Evolutionary conservation across 1,139 yeast genomes (phyloP), one percentile per base, ranked within the genome.

Genomic region (Casaregolazyma suthepensis): DNA sequence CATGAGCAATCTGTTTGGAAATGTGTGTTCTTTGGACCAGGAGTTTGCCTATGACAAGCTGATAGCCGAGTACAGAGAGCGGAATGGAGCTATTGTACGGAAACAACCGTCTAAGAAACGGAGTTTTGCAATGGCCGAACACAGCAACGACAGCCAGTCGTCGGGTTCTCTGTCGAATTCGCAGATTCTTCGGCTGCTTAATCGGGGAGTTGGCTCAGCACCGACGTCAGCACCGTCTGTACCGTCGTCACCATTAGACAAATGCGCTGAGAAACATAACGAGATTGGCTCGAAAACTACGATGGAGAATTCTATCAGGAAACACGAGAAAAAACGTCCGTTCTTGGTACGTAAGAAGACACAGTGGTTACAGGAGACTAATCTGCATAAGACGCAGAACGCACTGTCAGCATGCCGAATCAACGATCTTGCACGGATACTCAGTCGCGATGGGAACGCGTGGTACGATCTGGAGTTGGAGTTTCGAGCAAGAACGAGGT

Each of bases 1-100:
- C 3, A 75, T 80, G 72, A 56, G 65, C 3, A 63, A 80, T 43
- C 61, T 75, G 1, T 80, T 79, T 69, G 81, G 80, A 0, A 70
- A 68, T 38, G 58, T 71, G 2, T 77, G 81, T 54, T 26, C 50
- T 9, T 37, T 51, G 3, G 56, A 55, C 1, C 51, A 45, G 0
- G 53, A 53, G 1, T 75, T 71, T 48, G 15, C 23, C 19, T 55
- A 54, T 20, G 60, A 57, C 43, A 43, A 23, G n/a, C 54, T 51
- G 20, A 43, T 52, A 54, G 42, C 43, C 1, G 23, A 23, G 23
- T 20, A 22, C 2, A 7, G 20, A 35, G 19, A 46, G 45, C 35
- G 5, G 4, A 10, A 38, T 2, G 12, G 1, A 6, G 13, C 45
- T n/a, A 29, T 7, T n/a, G 7, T 9, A 13, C 40, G 7, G 17